Evolutionary conservation across 192 early-diverging fungal genomes (phyloP), one percentile per base, ranked within the genome.

Genomic region (Spinellus fusiger): DNA sequence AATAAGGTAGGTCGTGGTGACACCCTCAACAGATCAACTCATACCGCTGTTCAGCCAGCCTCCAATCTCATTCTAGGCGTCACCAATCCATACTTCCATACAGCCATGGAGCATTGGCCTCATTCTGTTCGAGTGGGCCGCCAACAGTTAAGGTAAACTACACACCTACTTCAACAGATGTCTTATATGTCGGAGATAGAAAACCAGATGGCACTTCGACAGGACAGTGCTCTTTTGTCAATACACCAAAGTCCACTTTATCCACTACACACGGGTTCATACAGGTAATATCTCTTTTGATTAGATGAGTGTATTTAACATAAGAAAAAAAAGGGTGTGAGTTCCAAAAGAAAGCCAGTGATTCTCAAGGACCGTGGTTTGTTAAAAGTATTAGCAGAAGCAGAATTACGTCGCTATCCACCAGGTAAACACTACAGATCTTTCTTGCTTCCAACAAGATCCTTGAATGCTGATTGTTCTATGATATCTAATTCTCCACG

Each of bases 41-140:
- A 18, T 22, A 37, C 31, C 8, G 0, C 23, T 46, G 73, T 73
- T 55, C 80, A 81, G 57, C 88, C 92, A 32, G 83, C 90, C 12
- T 79, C 85, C 9, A 91, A 86, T 58, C 83, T 87, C 28, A 76
- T 98, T n/a, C 71, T 98, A 4, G 96, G 96, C 10, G 91, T 94
- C 5, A 97, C 96, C 5, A 98, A 98, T 68, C 92, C 93, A 5
- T 93, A 93, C 55, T 96, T 98, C 66, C 78, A 79, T 61, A 92
- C 93, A 68, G 85, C 92, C 4, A 73, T 98, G 51, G 84, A 84
- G 56, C 90, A 94, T 76, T 98, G 96, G 96, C 92, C 93, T 46
- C 80, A 96, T 70, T 83, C 88, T 56, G 81, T 97, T 34, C 77
- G 80, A 22, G 78, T 87, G 27, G 81, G 81, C 9, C 50, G 61